Conservation (phyloP, 2,329 filamentous ascomycete species). For the Paraconiothyrium sp. region DNA sequence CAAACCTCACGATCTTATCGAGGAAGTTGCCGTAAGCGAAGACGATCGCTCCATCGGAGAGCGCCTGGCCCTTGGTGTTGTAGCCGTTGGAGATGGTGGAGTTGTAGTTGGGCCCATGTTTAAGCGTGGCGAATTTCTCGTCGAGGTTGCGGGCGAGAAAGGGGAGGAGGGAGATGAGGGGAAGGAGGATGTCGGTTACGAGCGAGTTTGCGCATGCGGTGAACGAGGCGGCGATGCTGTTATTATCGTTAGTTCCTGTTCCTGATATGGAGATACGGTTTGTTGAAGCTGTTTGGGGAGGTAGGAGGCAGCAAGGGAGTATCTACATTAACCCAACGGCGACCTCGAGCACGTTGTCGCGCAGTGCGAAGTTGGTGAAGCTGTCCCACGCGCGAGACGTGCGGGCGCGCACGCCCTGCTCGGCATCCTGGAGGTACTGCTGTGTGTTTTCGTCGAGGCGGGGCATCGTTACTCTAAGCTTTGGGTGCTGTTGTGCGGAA, state of each 20-base stretch:
- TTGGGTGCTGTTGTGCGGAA: not conserved
- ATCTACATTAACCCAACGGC: slow-evolving; percentile 76
- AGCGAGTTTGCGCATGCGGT: slow-evolving; percentile 77
- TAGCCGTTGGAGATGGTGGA: slow-evolving; percentile 62
- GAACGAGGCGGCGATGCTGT: slow-evolving; percentile 74
- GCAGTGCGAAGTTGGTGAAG: slow-evolving; percentile 77
- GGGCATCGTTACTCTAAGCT: slow-evolving; percentile 31
- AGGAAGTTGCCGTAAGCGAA: slow-evolving; percentile 77
- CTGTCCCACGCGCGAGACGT: slow-evolving; percentile 66
- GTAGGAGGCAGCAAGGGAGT: not conserved
- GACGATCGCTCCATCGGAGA: slow-evolving; percentile 75
- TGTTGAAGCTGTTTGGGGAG: not conserved
- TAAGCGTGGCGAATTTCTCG: slow-evolving; percentile 76
- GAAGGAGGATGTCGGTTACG: slow-evolving; percentile 75
- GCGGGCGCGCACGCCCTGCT: slow-evolving; percentile 53
- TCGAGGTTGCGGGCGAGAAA: slow-evolving; percentile 76
- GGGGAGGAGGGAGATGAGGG: slow-evolving; percentile 73
- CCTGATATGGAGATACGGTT: not conserved
- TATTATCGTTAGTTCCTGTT: not conserved
- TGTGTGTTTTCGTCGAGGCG: slow-evolving; percentile 43
- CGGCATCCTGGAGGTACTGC: slow-evolving; percentile 58
- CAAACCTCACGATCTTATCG: slow-evolving; percentile 71
- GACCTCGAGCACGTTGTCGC: slow-evolving; percentile 79
- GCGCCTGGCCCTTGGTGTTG: slow-evolving; percentile 74
- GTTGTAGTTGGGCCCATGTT: slow-evolving; percentile 61